These are phyloP conservation scores for Lasiosphaeris hirsuta DNA, from an alignment of 495 filamentous ascomycete genomes.

Conservation along the genomic window DNA sequence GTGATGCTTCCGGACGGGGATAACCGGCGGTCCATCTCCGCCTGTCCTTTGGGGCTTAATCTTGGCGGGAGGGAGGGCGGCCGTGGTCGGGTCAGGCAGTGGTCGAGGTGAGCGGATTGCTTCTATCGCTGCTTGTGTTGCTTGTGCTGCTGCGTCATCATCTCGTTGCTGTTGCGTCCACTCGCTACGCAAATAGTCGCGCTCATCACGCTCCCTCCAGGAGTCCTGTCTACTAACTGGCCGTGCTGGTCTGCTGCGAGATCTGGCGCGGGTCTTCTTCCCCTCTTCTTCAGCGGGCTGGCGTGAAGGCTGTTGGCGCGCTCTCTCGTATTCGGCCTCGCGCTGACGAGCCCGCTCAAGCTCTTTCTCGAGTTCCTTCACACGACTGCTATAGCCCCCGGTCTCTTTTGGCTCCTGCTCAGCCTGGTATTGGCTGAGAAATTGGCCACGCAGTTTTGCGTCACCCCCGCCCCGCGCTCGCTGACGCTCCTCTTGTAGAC, in stretches of 20 bases:
- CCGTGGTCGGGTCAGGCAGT: constrained; percentile 41
- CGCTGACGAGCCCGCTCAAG: constrained; percentile 81
- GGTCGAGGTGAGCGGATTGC: constrained; percentile 30
- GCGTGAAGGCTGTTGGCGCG: constrained; percentile 61
- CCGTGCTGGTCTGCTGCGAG: constrained; percentile 46
- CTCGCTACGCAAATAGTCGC: constrained; percentile 66
- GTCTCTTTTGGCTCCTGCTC: constrained; percentile 43
- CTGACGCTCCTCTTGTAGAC: constrained; percentile 63
- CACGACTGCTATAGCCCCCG: constrained; percentile 48
- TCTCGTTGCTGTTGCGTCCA: constrained; percentile 51
- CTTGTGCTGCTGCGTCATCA: constrained; percentile 15
- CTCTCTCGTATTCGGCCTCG: constrained; percentile 78
- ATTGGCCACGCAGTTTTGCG: constrained; percentile 72
- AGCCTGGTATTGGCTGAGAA: constrained; percentile 79
- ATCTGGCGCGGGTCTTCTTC: constrained; percentile 43
- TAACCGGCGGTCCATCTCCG: constrained; percentile 30
- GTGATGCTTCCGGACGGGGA: constrained; percentile 24
- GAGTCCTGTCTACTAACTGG: constrained; percentile 59
- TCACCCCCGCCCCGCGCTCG: constrained; percentile 59
- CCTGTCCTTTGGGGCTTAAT: constrained; percentile 25
- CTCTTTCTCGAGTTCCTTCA: constrained; percentile 81
- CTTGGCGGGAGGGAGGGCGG: constrained; percentile 18
- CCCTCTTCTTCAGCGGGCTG: constrained; percentile 32
- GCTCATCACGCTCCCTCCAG: constrained; percentile 67
- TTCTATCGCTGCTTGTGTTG: constrained; percentile 7